Conservation (phyloP, 164 flowering plant species). For the Paratinospora sagittata region DNA sequence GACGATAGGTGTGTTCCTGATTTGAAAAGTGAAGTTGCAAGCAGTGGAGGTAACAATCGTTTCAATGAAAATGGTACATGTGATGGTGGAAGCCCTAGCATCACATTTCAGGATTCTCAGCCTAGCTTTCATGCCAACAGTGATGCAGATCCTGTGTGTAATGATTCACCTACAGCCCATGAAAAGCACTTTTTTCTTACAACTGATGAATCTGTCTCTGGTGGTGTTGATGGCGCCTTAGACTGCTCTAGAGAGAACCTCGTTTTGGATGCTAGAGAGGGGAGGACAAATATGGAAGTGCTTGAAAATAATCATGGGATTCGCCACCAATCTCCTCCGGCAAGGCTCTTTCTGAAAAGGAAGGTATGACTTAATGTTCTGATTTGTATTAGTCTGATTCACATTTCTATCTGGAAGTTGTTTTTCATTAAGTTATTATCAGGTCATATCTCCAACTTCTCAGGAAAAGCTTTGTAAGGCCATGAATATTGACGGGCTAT, state of each 20-base stretch:
- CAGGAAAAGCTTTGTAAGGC: slow-evolving; percentile 54
- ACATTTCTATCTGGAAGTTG: not conserved
- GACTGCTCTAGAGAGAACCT: slow-evolving; percentile 12
- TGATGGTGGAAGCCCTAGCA: not conserved
- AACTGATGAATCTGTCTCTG: slow-evolving; percentile 6
- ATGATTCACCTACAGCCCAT: slow-evolving; percentile 16
- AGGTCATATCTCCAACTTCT: slow-evolving; percentile 73
- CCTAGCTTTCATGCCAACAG: slow-evolving; percentile 8
- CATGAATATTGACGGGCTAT: slow-evolving; percentile 31
- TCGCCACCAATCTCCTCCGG: slow-evolving; percentile 32
- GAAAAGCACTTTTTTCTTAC: slow-evolving; percentile 2
- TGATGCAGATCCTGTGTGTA: slow-evolving; percentile 11
- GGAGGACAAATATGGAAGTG: slow-evolving; percentile 14
- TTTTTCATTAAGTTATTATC: slow-evolving; percentile 11
- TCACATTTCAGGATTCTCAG: slow-evolving; percentile 8
- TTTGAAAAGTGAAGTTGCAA: slow-evolving; percentile 1
- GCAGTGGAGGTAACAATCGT: not conserved
- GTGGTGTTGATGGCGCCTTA: slow-evolving; percentile 11
- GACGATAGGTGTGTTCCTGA: slow-evolving; percentile 11
- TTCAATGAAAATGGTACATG: not conserved
- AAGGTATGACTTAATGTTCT: slow-evolving; percentile 37
- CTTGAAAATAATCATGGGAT: slow-evolving; percentile 1
- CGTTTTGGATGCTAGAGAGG: slow-evolving; percentile 18
- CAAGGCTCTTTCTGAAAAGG: slow-evolving; percentile 51
- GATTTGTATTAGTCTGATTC: not conserved